phyloP scores from a whole-genome alignment of 2,329 filamentous ascomycete species.

The Aaosphaeria pasadenensis region DNA sequence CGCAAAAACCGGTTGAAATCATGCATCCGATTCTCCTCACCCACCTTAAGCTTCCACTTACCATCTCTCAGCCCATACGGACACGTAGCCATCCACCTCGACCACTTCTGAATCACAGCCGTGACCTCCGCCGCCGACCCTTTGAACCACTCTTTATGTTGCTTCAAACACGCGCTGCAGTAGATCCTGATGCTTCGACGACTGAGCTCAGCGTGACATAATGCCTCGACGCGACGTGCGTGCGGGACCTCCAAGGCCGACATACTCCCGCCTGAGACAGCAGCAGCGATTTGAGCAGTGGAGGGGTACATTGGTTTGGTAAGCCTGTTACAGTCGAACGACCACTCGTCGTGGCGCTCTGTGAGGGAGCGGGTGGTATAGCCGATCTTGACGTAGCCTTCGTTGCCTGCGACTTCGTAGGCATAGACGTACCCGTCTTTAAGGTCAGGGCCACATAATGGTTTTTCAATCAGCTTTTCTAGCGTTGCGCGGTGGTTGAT shows the following conservation, averaged over 20 bases:
- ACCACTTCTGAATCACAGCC: slow-evolving; percentile 8
- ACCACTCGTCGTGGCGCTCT: slow-evolving; percentile 6
- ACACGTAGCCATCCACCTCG: slow-evolving; percentile 5
- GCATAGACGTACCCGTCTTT: slow-evolving; percentile 3
- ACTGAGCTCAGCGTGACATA: slow-evolving; percentile 10
- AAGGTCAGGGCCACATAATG: not conserved
- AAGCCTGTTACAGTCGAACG: slow-evolving; percentile 6
- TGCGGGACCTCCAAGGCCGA: slow-evolving; percentile 4
- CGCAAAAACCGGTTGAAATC: slow-evolving; percentile 4
- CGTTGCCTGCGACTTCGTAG: slow-evolving; percentile 9
- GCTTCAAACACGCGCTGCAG: slow-evolving; percentile 9
- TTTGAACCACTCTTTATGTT: slow-evolving; percentile 8
- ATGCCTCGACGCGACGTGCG: slow-evolving; percentile 10
- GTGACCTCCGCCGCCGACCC: slow-evolving; percentile 4
- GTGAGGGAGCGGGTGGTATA: slow-evolving; percentile 6
- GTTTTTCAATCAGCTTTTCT: slow-evolving; percentile 1
- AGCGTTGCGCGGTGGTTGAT: slow-evolving; percentile 1
- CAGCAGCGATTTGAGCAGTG: slow-evolving; percentile 1
- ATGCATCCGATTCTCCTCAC: slow-evolving; percentile 1
- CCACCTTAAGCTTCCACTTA: slow-evolving; percentile 6
- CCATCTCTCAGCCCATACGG: too few species aligned
- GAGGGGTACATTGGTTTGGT: slow-evolving; percentile 6
- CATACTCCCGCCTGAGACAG: not conserved
- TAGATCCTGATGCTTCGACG: slow-evolving; percentile 6
- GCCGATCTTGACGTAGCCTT: slow-evolving; percentile 6